Percentiles rank a stretch among this genome's conserved stretches.
These are phyloP conservation scores for Syzygium grande DNA, from an alignment of 345 rosid genomes.

Conservation along the genomic window DNA sequence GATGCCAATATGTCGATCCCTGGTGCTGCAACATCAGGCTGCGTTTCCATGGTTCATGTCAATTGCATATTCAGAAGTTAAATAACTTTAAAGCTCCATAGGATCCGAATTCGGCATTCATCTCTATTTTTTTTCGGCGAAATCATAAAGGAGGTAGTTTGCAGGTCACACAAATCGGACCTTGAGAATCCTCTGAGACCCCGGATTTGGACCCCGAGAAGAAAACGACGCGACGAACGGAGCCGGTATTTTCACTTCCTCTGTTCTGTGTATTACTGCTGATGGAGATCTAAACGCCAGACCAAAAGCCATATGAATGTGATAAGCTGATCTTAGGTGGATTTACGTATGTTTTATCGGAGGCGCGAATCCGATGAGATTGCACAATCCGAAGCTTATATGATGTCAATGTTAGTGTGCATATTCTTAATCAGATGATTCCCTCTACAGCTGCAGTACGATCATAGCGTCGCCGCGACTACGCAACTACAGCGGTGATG, in stretches of 20 bases:
- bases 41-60: background rate
- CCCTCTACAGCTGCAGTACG: background rate
- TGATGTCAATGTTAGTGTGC: background rate
- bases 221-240: conserved; percentile 85
- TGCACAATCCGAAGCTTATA: background rate
- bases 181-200: conserved; percentile 65
- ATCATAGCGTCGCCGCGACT: background rate
- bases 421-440: background rate
- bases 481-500: background rate
- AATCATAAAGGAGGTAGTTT: background rate
- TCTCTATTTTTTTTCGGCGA: background rate
- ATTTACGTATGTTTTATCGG: background rate
- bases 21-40: conserved; percentile 94
- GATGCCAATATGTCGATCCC: conserved; percentile 81
- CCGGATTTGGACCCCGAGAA: conserved; percentile 87
- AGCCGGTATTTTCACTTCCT: conserved; percentile 49
- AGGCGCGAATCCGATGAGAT: background rate
- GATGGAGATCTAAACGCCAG: conserved; percentile 48
- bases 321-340: background rate
- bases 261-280: conserved; percentile 50
- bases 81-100: background rate
- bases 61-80: background rate
- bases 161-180: conserved; percentile 6
- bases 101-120: background rate
- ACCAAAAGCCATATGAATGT: background rate